Percentiles rank a stretch among this genome's conserved stretches.
phyloP scores from a whole-genome alignment of 495 filamentous ascomycete genomes.

The Aspergillus sclerotioniger region DNA sequence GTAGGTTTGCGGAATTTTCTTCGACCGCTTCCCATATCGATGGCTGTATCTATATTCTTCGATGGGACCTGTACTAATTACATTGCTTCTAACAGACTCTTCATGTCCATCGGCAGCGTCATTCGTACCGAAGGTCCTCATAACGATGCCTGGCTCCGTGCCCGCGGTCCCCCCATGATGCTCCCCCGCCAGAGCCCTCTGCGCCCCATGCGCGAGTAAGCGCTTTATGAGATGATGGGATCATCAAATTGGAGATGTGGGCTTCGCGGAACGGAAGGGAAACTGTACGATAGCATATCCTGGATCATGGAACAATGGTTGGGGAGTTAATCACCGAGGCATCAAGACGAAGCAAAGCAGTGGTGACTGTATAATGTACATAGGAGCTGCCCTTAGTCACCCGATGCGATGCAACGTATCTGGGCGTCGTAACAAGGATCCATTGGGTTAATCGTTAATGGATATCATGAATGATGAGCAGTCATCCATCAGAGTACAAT shows the following conservation, averaged over 20 bases:
- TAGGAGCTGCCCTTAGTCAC: slow-evolving; percentile 13
- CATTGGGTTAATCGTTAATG: slow-evolving; percentile 24
- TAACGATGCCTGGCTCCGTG: slow-evolving; percentile 49
- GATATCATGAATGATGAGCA: slow-evolving; percentile 15
- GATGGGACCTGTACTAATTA: neutral
- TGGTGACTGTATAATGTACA: slow-evolving; percentile 18
- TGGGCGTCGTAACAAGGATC: slow-evolving; percentile 15
- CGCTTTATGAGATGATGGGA: neutral
- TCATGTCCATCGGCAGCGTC: slow-evolving; percentile 97
- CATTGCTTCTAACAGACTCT: slow-evolving; percentile 61
- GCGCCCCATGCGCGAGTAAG: slow-evolving; percentile 37
- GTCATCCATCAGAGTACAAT: neutral
- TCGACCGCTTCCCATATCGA: neutral
- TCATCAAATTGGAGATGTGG: neutral
- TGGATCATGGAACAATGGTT: slow-evolving; percentile 2
- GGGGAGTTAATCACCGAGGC: neutral
- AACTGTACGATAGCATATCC: slow-evolving; percentile 38
- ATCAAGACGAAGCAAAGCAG: slow-evolving; percentile 5
- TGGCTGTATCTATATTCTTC: slow-evolving; percentile 10
- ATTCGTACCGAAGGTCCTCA: slow-evolving; percentile 77
- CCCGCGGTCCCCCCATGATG: slow-evolving; percentile 47
- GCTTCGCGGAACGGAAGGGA: neutral
- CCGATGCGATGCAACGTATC: slow-evolving; percentile 9
- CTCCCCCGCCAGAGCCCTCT: slow-evolving; percentile 43
- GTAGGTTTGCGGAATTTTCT: slow-evolving; percentile 47